Conservation (phyloP, 108 stramenopile species). For the Nannochloropsis oceanica region DNA sequence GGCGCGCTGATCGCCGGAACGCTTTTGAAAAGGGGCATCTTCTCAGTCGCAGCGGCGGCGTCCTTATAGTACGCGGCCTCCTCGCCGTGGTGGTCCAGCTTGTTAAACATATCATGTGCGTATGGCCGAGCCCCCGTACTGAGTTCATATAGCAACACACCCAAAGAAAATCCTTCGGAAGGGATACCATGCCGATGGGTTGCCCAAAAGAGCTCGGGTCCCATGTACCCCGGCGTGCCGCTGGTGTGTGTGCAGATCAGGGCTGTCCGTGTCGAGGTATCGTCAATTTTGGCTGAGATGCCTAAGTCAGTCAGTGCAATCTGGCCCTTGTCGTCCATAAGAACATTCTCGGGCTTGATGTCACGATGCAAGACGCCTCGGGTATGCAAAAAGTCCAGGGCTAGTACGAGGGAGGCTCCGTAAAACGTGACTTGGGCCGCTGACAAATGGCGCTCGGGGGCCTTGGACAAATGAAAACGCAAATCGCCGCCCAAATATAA, state of each 20-base stretch:
- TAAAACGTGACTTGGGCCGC: background rate
- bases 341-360: background rate
- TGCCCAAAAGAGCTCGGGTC: background rate
- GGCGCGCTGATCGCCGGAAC: background rate
- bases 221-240: background rate
- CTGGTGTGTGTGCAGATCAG: background rate
- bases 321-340: background rate
- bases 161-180: background rate
- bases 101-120: background rate
- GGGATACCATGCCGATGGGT: background rate
- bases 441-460: background rate
- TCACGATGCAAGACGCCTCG: background rate
- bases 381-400: background rate
- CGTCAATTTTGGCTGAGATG: background rate
- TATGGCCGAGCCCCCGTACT: background rate
- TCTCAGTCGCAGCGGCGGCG: background rate
- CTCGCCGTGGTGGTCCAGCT: background rate
- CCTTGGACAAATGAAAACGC: background rate
- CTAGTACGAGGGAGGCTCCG: background rate
- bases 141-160: background rate
- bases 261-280: background rate
- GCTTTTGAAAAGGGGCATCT: background rate
- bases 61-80: background rate
- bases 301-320: background rate
- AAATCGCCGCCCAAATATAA: background rate